Percentiles rank a stretch among this genome's conserved stretches.
Evolutionary conservation across 495 filamentous ascomycete genomes (phyloP).

Genomic region (Penicillium alfredii): DNA sequence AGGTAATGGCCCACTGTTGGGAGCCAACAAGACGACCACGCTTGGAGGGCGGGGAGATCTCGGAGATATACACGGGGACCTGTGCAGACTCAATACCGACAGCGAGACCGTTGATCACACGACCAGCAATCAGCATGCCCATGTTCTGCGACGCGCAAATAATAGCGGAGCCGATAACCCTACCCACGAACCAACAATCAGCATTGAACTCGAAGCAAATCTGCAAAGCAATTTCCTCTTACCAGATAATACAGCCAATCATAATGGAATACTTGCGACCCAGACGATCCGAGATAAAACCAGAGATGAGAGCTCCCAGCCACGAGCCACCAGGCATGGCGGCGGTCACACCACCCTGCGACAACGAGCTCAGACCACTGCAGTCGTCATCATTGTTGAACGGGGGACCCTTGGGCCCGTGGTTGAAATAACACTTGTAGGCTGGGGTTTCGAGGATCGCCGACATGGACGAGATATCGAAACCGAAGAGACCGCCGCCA

Average conservation of each 20-base stretch:
- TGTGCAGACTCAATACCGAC: conserved; percentile 78
- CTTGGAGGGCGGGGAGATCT: conserved; percentile 63
- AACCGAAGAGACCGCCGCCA: conserved; percentile 77
- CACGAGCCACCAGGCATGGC: conserved; percentile 74
- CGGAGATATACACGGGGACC: conserved; percentile 76
- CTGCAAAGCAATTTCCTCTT: too few species aligned
- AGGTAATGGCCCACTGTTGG: conserved; percentile 78
- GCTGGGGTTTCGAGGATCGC: conserved; percentile 44
- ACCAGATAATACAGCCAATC: conserved; percentile 60
- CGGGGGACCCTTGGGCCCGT: conserved; percentile 30
- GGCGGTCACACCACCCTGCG: conserved; percentile 58
- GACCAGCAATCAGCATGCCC: conserved; percentile 66
- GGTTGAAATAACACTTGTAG: conserved; percentile 64
- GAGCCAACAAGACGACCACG: conserved; percentile 68
- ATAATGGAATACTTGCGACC: conserved; percentile 67
- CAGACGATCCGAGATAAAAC: conserved; percentile 59
- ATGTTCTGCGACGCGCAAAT: conserved; percentile 69
- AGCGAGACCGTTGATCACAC: conserved; percentile 70
- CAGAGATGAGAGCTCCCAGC: conserved; percentile 63
- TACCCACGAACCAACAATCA: conserved; percentile 17
- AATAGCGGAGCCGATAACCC: conserved; percentile 61
- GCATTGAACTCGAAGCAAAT: too few species aligned
- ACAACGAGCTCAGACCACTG: conserved; percentile 40
- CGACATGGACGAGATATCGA: conserved; percentile 77
- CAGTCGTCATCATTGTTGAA: conserved; percentile 33